Percentiles rank a stretch among this genome's conserved stretches.
Evolutionary conservation across 306 rosid species (phyloP).

Genomic region (Medicago truncatula): DNA sequence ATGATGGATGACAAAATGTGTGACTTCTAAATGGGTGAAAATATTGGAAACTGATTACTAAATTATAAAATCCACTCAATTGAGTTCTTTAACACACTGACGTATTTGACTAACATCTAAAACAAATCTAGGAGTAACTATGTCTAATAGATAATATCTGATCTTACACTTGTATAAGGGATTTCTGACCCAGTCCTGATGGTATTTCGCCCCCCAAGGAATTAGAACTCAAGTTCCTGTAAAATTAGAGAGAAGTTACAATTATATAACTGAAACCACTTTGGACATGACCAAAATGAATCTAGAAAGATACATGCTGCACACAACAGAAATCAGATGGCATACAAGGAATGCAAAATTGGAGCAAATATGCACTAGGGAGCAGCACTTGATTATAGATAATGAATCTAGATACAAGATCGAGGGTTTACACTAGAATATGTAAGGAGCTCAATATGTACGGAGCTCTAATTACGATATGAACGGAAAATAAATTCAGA

Average conservation of each 20-base stretch:
- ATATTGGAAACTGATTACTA: no score
- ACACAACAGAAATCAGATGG: conserved; percentile 11
- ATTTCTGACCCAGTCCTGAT: conserved; percentile 73
- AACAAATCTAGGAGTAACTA: conserved; percentile 1
- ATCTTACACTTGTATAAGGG: conserved; percentile 78
- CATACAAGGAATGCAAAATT: conserved; percentile 26
- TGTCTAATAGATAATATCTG: conserved; percentile 31
- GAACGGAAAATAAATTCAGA: conserved; percentile 17
- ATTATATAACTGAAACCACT: conserved; percentile 16
- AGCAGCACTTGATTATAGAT: conserved; percentile 6
- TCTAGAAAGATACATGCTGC: conserved; percentile 19
- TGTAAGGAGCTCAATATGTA: conserved; percentile 17
- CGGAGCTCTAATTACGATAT: conserved; percentile 6
- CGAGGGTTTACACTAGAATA: conserved; percentile 10
- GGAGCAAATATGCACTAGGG: conserved; percentile 23
- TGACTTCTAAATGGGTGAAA: no score
- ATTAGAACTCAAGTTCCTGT: conserved; percentile 91
- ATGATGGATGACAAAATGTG: no score
- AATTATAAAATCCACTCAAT: no score
- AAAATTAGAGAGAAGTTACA: conserved; percentile 32
- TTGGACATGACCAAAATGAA: background rate
- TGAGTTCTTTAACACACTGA: no score
- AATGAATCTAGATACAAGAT: conserved; percentile 8
- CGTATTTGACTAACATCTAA: conserved; percentile 5
- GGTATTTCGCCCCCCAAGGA: conserved; percentile 75